Conservation (phyloP, 2,329 filamentous ascomycete species). For the Nothophoma quercina region DNA sequence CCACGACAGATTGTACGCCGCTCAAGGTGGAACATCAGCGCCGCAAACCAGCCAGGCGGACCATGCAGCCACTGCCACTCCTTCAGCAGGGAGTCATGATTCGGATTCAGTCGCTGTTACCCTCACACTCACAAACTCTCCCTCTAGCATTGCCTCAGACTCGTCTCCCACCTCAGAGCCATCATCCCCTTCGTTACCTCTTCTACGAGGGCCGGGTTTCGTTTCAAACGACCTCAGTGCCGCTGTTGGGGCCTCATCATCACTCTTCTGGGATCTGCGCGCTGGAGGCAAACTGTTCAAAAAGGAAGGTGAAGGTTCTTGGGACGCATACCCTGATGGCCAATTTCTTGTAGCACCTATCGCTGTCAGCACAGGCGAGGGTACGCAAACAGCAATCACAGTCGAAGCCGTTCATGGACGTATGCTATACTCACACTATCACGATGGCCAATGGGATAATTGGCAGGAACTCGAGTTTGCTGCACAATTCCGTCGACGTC, state of each 20-base stretch:
- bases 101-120: not conserved
- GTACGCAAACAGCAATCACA: slow-evolving; percentile 13
- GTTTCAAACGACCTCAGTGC: slow-evolving; percentile 8
- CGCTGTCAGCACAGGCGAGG: slow-evolving; percentile 1
- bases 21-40: not conserved
- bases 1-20: not conserved
- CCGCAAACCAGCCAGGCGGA: not conserved
- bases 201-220: not conserved
- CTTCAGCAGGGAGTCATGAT: not conserved
- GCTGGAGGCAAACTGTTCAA: not conserved
- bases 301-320: not conserved
- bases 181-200: not conserved
- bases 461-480: slow-evolving; percentile 17
- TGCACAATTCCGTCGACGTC: not conserved
- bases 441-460: slow-evolving; percentile 7
- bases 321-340: slow-evolving; percentile 9
- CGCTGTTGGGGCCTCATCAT: not conserved
- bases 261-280: slow-evolving; percentile 7
- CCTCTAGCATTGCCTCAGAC: not conserved
- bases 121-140: not conserved
- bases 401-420: slow-evolving; percentile 10
- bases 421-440: slow-evolving; percentile 15
- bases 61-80: not conserved
- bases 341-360: slow-evolving; percentile 16
- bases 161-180: not conserved